A percentile compares a stretch with the other conserved stretches of the same genome.
phyloP scores from a whole-genome alignment of 768 basidiomycete species.

The Pisolithus marmoratus region DNA sequence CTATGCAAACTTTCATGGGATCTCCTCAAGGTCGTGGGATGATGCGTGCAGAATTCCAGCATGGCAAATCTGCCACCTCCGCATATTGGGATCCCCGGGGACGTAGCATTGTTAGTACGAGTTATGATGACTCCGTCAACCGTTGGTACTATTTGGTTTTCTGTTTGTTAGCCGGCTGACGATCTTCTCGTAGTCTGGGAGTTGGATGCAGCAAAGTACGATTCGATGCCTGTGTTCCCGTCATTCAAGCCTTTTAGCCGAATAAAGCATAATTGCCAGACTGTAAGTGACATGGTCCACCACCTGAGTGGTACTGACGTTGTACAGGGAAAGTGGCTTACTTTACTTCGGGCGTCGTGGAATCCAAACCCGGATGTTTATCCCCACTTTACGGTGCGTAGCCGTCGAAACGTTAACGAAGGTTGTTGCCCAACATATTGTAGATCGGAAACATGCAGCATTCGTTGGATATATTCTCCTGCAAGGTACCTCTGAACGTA shows the following conservation, averaged over 20 bases:
- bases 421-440: neutral
- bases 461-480: conserved; percentile 66
- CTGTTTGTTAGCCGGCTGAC: conserved; percentile 6
- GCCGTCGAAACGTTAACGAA: no score
- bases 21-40: conserved; percentile 49
- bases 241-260: conserved; percentile 58
- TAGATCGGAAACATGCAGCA: conserved; percentile 80
- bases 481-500: conserved; percentile 43
- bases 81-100: conserved; percentile 86
- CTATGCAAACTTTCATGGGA: conserved; percentile 43
- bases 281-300: conserved; percentile 40
- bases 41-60: conserved; percentile 60
- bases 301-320: neutral
- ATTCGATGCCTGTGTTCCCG: conserved; percentile 45
- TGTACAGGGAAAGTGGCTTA: conserved; percentile 73
- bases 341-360: conserved; percentile 75
- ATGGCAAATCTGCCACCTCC: conserved; percentile 74
- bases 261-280: conserved; percentile 74
- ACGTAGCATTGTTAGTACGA: conserved; percentile 73
- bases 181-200: conserved; percentile 62
- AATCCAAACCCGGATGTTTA: conserved; percentile 70
- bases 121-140: conserved; percentile 74
- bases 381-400: conserved; percentile 75
- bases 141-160: conserved; percentile 37
- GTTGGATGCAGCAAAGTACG: conserved; percentile 46